phyloP scores from a whole-genome alignment of 176 grass and related monocot genomes.

The Guadua angustifolia region DNA sequence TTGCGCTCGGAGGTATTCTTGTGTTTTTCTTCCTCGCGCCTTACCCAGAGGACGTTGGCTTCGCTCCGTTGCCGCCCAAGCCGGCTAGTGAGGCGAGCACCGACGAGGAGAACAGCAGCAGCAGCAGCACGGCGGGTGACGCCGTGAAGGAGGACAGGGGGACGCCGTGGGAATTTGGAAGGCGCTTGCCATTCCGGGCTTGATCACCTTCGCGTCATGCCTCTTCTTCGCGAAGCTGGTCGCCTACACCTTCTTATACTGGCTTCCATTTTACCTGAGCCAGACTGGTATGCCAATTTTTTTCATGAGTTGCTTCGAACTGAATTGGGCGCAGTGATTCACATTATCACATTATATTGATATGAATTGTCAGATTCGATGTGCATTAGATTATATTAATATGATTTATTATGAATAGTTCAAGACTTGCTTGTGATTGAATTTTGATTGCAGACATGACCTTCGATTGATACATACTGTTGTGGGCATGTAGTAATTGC shows the following conservation, averaged over 20 bases:
- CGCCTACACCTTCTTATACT: conserved; percentile 74
- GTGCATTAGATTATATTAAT: not conserved
- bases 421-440: not conserved
- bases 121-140: not conserved
- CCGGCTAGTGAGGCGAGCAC: conserved; percentile 33
- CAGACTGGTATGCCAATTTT: conserved; percentile 55
- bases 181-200: conserved; percentile 57
- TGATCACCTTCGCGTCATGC: conserved; percentile 65
- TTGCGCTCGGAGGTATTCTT: conserved; percentile 51
- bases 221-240: conserved; percentile 83
- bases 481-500: not conserved
- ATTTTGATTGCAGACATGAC: not conserved
- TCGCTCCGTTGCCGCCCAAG: conserved; percentile 30
- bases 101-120: conserved; percentile 49
- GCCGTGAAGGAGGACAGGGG: conserved; percentile 33
- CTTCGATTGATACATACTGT: not conserved
- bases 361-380: not conserved
- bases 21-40: conserved; percentile 63
- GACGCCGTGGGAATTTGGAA: conserved; percentile 60
- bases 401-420: not conserved
- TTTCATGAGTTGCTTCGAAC: not conserved
- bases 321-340: not conserved
- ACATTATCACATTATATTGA: conserved; percentile 1
- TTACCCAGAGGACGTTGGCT: conserved; percentile 61
- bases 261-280: conserved; percentile 76